These are phyloP conservation scores for Dryas alaskensis DNA, from an alignment of 306 rosid genomes.

Conservation along the genomic window DNA sequence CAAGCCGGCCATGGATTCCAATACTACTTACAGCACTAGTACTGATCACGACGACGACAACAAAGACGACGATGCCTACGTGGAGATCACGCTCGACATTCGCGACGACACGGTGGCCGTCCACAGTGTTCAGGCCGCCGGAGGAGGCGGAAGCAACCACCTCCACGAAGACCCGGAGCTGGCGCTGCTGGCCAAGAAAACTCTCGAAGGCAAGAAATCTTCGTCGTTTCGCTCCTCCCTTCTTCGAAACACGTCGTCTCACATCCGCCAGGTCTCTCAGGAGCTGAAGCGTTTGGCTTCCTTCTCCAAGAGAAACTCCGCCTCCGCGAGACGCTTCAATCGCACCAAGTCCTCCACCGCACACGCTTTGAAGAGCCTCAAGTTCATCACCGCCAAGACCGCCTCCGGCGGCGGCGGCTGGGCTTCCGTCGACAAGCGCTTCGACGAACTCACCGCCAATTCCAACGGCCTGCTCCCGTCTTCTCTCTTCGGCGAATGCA, in stretches of 20 bases:
- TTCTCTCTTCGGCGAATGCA: constrained; percentile 56
- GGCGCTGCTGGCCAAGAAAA: constrained; percentile 38
- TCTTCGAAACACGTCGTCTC: constrained; percentile 37
- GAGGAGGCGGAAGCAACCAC: neutral
- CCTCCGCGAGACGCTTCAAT: constrained; percentile 36
- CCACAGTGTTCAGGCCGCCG: constrained; percentile 53
- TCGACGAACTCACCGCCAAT: constrained; percentile 40
- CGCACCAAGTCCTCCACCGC: constrained; percentile 51
- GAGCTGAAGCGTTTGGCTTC: constrained; percentile 54
- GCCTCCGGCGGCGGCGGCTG: constrained; percentile 30
- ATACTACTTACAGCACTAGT: constrained; percentile 12
- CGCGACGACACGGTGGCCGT: constrained; percentile 54
- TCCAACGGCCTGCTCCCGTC: constrained; percentile 44
- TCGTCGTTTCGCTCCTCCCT: constrained; percentile 39
- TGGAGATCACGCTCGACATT: constrained; percentile 58
- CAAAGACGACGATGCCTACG: constrained; percentile 33
- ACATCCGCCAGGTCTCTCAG: constrained; percentile 49
- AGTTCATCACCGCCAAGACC: constrained; percentile 46
- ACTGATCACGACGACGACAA: constrained; percentile 1
- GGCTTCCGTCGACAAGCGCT: constrained; percentile 45
- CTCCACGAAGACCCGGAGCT: constrained; percentile 41
- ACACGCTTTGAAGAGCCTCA: constrained; percentile 49
- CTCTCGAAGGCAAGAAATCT: constrained; percentile 39
- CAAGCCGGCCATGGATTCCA: constrained; percentile 5
- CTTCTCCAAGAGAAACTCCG: constrained; percentile 25